A percentile compares a stretch with the other conserved stretches of the same genome.
phyloP scores from a whole-genome alignment of 2,329 filamentous ascomycete genomes.

The Lithohypha guttulata region DNA sequence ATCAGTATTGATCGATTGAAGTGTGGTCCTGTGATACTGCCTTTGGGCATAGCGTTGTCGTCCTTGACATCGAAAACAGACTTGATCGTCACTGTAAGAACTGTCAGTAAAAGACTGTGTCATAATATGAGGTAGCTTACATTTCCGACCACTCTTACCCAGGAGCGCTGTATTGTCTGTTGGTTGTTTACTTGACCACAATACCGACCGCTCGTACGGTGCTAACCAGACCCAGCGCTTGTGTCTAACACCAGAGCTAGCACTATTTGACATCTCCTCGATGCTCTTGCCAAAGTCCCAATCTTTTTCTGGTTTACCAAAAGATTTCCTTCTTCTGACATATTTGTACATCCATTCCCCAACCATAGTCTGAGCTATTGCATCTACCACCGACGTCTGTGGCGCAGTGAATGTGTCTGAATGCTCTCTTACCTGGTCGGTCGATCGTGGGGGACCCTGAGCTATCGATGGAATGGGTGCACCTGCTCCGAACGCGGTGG shows the following conservation, averaged over 20 bases:
- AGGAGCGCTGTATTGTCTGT: constrained; percentile 75
- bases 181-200: constrained; percentile 98
- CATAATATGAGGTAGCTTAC: constrained; percentile 45
- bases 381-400: constrained; percentile 76
- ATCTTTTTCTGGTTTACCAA: constrained; percentile 60
- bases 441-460: constrained; percentile 38
- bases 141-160: constrained; percentile 87
- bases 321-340: constrained; percentile 61
- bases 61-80: constrained; percentile 96
- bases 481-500: constrained; percentile 14
- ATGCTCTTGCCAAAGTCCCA: constrained; percentile 46
- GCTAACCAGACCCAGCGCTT: constrained; percentile 98
- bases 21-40: constrained; percentile 36
- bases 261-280: constrained; percentile 60
- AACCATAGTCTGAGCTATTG: constrained; percentile 96
- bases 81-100: constrained; percentile 67
- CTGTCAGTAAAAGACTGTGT: constrained; percentile 26
- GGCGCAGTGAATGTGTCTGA: constrained; percentile 52
- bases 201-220: constrained; percentile 87
- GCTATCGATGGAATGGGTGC: constrained; percentile 21
- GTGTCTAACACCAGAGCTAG: constrained; percentile 59
- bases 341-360: constrained; percentile 57
- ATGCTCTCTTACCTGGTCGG: constrained; percentile 30
- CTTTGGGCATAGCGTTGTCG: constrained; percentile 73
- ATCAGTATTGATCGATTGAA: constrained; percentile 95